Conservation (phyloP, 192 early-diverging fungal species). For the Thoreauomyces humboldtii region DNA sequence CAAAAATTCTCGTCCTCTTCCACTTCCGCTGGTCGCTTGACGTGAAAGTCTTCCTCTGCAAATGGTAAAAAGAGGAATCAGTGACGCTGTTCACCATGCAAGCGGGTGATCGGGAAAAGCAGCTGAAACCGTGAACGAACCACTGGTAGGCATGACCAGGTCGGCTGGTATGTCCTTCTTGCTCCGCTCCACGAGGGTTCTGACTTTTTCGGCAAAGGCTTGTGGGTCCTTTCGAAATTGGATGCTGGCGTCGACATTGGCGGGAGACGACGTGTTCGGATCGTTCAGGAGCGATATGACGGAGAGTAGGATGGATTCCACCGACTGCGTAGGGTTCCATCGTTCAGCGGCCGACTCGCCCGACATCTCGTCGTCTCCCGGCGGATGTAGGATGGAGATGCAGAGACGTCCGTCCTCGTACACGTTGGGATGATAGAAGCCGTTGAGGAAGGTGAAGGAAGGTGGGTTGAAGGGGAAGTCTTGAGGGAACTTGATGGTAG, state of each 20-base stretch:
- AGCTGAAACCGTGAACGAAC: conserved; percentile 17
- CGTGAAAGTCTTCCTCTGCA: conserved; percentile 36
- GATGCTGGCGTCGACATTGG: conserved; percentile 61
- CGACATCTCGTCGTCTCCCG: conserved; percentile 58
- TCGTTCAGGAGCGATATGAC: conserved; percentile 53
- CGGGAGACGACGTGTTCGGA: conserved; percentile 54
- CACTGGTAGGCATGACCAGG: conserved; percentile 46
- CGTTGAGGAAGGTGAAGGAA: conserved; percentile 49
- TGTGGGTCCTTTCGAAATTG: conserved; percentile 44
- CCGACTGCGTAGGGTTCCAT: conserved; percentile 77
- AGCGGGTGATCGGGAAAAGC: not conserved
- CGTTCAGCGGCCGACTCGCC: conserved; percentile 74
- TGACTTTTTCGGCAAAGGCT: conserved; percentile 40
- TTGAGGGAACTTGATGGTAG: conserved; percentile 53
- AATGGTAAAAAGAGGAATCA: not conserved
- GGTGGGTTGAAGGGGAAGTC: conserved; percentile 62
- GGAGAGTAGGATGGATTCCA: conserved; percentile 54
- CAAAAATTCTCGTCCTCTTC: conserved; percentile 47
- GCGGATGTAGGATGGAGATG: conserved; percentile 63
- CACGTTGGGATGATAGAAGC: conserved; percentile 59
- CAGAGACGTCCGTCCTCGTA: conserved; percentile 54
- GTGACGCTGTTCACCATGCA: not conserved
- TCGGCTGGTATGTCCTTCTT: conserved; percentile 54
- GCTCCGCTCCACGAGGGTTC: conserved; percentile 48
- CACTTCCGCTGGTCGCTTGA: conserved; percentile 29